phyloP scores from a whole-genome alignment of 257 asterid species.

The Fraxinus cuspidata region DNA sequence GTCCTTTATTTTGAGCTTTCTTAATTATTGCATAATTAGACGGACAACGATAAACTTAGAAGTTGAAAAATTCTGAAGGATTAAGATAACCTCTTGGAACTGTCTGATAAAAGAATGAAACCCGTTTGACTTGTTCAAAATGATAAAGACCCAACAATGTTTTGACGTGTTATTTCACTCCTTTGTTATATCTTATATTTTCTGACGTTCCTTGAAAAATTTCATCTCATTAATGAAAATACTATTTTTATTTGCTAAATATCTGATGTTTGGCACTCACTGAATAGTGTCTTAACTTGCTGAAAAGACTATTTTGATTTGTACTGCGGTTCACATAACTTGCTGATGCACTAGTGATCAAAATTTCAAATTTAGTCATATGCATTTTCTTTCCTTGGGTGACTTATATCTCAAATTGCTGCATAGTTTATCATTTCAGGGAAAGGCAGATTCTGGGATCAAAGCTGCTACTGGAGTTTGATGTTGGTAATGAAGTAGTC shows the following conservation, averaged over 20 bases:
- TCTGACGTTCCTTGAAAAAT: no score
- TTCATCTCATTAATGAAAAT: no score
- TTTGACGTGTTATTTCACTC: no score
- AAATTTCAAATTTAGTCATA: neutral
- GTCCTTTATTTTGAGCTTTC: conserved; percentile 16
- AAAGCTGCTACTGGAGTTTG: conserved; percentile 62
- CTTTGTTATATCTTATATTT: no score
- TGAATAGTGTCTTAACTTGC: neutral
- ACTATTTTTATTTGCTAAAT: no score
- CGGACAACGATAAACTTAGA: neutral
- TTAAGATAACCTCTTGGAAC: no score
- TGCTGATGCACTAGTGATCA: no score
- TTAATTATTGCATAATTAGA: neutral
- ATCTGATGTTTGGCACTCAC: neutral
- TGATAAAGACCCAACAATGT: no score
- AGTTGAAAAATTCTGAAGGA: neutral
- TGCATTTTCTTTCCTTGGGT: neutral
- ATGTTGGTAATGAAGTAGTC: conserved; percentile 22
- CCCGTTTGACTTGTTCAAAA: no score
- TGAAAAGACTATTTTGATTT: no score
- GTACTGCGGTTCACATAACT: neutral
- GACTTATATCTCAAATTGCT: neutral
- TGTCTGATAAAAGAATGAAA: no score
- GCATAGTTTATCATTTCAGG: conserved; percentile 38
- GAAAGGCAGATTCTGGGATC: conserved; percentile 49